phyloP scores from a whole-genome alignment of 441 rosid species.

The Cnidoscolus chayamansa region DNA sequence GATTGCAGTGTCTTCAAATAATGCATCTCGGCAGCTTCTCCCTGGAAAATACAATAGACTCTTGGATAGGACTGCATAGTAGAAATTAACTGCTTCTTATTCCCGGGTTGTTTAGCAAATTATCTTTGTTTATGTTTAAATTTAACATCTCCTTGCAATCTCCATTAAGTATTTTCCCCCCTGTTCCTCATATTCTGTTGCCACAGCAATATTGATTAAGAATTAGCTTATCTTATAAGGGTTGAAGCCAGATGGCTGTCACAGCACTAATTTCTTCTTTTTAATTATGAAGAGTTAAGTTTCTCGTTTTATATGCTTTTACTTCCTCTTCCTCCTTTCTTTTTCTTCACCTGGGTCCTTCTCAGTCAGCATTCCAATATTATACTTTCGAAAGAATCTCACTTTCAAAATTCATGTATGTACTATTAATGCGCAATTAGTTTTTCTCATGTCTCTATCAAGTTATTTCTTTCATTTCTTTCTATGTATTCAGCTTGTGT shows the following conservation, averaged over 20 bases:
- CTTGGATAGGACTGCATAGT: neutral
- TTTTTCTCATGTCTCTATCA: neutral
- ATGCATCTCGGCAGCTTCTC: neutral
- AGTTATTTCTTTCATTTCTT: neutral
- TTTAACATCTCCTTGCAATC: neutral
- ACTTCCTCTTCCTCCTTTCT: neutral
- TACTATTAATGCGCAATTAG: neutral
- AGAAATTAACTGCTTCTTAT: neutral
- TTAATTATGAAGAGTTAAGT: neutral
- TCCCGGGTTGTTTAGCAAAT: neutral
- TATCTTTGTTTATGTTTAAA: neutral
- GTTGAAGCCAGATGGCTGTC: slow-evolving; percentile 6
- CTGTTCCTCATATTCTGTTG: neutral
- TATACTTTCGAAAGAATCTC: neutral
- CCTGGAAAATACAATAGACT: neutral
- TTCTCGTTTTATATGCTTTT: neutral
- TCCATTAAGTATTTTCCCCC: neutral
- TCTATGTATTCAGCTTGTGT: neutral
- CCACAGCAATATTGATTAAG: neutral
- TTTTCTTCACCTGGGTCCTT: neutral
- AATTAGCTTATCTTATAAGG: slow-evolving; percentile 3
- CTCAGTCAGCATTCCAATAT: neutral
- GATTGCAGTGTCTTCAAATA: neutral
- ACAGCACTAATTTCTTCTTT: neutral
- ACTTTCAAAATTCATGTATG: neutral